These are phyloP conservation scores for Agrocybe pediades DNA, from an alignment of 768 basidiomycete genomes.

Conservation along the genomic window DNA sequence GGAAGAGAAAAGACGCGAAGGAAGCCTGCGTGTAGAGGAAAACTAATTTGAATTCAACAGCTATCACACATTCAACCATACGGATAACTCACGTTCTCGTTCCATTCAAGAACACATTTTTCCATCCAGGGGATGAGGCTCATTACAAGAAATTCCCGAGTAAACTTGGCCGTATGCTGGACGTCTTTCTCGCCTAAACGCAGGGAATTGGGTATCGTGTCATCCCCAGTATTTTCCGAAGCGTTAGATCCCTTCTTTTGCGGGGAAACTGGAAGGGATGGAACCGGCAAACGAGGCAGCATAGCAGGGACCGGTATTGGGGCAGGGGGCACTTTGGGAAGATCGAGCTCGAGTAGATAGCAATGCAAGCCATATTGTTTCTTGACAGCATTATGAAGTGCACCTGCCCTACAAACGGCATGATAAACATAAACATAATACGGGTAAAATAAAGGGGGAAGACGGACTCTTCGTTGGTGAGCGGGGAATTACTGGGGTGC, in stretches of 20 bases:
- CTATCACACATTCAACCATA: not conserved
- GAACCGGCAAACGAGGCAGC: conserved; percentile 67
- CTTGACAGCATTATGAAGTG: conserved; percentile 85
- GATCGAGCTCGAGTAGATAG: conserved; percentile 63
- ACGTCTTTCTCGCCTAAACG: conserved; percentile 73
- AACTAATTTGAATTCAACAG: conserved; percentile 43
- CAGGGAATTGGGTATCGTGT: conserved; percentile 41
- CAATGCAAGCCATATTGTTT: conserved; percentile 83
- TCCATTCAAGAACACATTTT: conserved; percentile 90
- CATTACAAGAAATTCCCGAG: conserved; percentile 87
- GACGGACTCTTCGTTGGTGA: conserved; percentile 81
- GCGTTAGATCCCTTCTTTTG: conserved; percentile 17
- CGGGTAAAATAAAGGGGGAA: not conserved
- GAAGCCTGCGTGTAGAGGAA: conserved; percentile 75
- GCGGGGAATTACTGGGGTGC: conserved; percentile 66
- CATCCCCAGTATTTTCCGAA: conserved; percentile 23
- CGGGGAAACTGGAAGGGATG: conserved; percentile 36
- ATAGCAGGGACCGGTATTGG: conserved; percentile 68
- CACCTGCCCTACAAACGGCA: conserved; percentile 55
- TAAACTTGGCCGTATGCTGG: conserved; percentile 71
- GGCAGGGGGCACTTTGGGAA: conserved; percentile 64
- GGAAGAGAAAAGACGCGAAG: conserved; percentile 83
- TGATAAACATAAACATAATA: conserved; percentile 3
- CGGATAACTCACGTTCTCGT: conserved; percentile 62
- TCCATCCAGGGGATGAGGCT: conserved; percentile 97